Conservation (phyloP, 2,329 filamentous ascomycete species). For the Neonectria sp. region DNA sequence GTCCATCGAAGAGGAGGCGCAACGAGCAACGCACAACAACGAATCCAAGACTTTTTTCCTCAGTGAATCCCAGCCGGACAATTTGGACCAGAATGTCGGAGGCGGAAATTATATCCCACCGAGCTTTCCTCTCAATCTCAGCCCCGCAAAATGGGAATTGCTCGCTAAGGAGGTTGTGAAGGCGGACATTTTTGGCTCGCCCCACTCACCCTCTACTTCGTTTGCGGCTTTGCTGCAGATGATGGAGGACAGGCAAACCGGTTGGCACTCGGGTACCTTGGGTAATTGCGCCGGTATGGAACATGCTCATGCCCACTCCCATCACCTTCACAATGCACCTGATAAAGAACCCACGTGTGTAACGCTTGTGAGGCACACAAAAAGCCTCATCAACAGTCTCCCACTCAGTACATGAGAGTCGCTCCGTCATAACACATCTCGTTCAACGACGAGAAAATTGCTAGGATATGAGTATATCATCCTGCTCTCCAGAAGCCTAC, state of each 20-base stretch:
- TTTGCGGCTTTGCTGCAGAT: constrained; percentile 39
- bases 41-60: constrained; percentile 38
- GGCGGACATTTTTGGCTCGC: constrained; percentile 36
- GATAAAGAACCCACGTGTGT: constrained; percentile 45
- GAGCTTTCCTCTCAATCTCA: constrained; percentile 33
- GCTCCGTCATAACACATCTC: background rate
- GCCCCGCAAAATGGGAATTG: constrained; percentile 36
- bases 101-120: background rate
- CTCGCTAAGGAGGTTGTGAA: constrained; percentile 42
- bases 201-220: background rate
- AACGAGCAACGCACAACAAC: constrained; percentile 31
- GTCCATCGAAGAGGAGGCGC: constrained; percentile 40
- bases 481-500: background rate
- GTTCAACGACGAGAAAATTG: background rate
- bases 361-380: constrained; percentile 44
- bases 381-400: constrained; percentile 32
- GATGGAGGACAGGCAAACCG: constrained; percentile 44
- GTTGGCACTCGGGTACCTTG: constrained; percentile 43
- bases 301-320: background rate
- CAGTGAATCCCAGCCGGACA: constrained; percentile 20
- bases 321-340: constrained; percentile 28
- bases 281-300: constrained; percentile 15
- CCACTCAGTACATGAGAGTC: constrained; percentile 14
- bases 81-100: background rate
- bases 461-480: background rate